These are phyloP conservation scores for Lachnellula subtilissima DNA, from an alignment of 2,329 filamentous ascomycete genomes.

Conservation along the genomic window DNA sequence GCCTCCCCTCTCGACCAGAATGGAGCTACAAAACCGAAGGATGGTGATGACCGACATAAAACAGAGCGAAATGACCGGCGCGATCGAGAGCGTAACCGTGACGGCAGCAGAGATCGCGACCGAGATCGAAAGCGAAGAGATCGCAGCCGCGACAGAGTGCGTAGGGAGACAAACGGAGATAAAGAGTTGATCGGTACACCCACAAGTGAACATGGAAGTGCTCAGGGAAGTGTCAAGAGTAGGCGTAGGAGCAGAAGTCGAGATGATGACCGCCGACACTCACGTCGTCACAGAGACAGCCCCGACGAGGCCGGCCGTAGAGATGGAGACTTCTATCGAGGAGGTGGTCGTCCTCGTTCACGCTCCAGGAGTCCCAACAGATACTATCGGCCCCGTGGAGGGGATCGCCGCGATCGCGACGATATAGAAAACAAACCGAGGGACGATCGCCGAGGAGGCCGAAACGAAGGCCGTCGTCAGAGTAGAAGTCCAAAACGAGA, in stretches of 20 bases:
- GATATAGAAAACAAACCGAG: slow-evolving; percentile 42
- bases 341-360: slow-evolving; percentile 57
- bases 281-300: slow-evolving; percentile 63
- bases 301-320: slow-evolving; percentile 41
- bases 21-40: slow-evolving; percentile 41
- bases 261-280: slow-evolving; percentile 69
- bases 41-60: slow-evolving; percentile 53
- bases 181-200: slow-evolving; percentile 61
- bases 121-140: slow-evolving; percentile 54
- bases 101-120: slow-evolving; percentile 51
- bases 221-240: slow-evolving; percentile 67
- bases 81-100: slow-evolving; percentile 52
- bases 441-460: slow-evolving; percentile 38
- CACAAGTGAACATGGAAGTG: slow-evolving; percentile 68
- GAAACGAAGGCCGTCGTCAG: slow-evolving; percentile 34
- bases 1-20: slow-evolving; percentile 43
- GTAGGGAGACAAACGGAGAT: slow-evolving; percentile 40
- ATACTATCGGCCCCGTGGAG: slow-evolving; percentile 45
- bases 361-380: slow-evolving; percentile 68
- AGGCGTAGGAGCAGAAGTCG: slow-evolving; percentile 75
- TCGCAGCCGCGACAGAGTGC: slow-evolving; percentile 48
- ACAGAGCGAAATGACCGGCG: slow-evolving; percentile 48
- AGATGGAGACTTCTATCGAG: slow-evolving; percentile 67
- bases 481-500: slow-evolving; percentile 41
- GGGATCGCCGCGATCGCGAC: slow-evolving; percentile 46